phyloP scores from a whole-genome alignment of 2,329 filamentous ascomycete species.

The Passalora sequoiae region DNA sequence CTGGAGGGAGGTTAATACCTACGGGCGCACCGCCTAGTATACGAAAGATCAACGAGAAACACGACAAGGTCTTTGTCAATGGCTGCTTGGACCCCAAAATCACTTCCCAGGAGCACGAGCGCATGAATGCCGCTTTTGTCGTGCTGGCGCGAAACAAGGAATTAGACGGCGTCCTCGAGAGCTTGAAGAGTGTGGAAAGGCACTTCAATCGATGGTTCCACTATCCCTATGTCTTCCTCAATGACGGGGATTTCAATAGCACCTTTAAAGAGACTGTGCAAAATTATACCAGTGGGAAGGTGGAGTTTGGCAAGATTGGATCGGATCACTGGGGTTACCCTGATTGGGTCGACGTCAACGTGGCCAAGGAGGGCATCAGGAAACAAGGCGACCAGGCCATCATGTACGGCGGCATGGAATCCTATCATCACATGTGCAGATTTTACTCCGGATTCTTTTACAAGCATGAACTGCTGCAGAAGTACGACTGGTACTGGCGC shows the following conservation, averaged over 20 bases:
- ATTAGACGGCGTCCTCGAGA: conserved; percentile 90
- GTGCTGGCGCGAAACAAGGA: conserved; percentile 95
- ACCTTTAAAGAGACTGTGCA: conserved; percentile 81
- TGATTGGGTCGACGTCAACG: conserved; percentile 90
- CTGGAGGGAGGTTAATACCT: conserved; percentile 78
- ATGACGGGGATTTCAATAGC: conserved; percentile 94
- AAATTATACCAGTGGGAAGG: conserved; percentile 81
- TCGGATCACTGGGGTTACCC: conserved; percentile 92
- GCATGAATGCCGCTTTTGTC: conserved; percentile 92
- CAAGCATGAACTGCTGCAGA: conserved; percentile 87
- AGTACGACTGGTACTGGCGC: conserved; percentile 99
- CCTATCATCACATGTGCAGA: conserved; percentile 97
- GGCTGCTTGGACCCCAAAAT: conserved; percentile 73
- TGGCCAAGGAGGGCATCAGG: conserved; percentile 89
- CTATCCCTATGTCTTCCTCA: conserved; percentile 97
- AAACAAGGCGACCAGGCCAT: conserved; percentile 96
- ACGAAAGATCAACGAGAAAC: conserved; percentile 87
- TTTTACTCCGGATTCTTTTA: conserved; percentile 99
- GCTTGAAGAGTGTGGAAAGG: conserved; percentile 93
- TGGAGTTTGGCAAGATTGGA: conserved; percentile 93
- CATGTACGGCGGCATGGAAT: conserved; percentile 99
- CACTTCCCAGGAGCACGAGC: conserved; percentile 64
- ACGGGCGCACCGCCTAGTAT: conserved; percentile 83
- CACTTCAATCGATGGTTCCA: conserved; percentile 99
- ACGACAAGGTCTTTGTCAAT: conserved; percentile 92